These are phyloP conservation scores for Saturnispora kantuleensis DNA, from an alignment of 805 yeast genomes.

Conservation along the genomic window DNA sequence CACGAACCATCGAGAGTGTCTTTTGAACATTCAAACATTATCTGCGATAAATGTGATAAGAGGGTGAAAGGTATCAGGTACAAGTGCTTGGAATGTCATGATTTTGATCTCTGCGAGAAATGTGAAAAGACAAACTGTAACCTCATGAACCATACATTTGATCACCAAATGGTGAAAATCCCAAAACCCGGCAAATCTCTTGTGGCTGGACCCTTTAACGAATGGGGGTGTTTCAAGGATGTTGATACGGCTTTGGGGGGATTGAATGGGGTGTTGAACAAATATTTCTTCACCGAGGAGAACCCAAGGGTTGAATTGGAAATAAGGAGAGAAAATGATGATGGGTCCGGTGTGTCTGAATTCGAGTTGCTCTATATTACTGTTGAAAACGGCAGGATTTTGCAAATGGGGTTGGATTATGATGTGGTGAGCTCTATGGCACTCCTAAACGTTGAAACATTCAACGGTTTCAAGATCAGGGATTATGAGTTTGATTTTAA, in stretches of 20 bases:
- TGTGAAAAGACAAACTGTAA: constrained; percentile 26
- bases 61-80: constrained; percentile 34
- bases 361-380: neutral
- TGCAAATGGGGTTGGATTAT: constrained; percentile 1
- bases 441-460: neutral
- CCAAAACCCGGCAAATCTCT: neutral
- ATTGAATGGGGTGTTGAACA: too few species aligned
- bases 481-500: constrained; percentile 2
- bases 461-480: neutral
- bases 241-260: too few species aligned
- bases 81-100: constrained; percentile 41
- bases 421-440: neutral
- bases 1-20: neutral
- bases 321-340: neutral
- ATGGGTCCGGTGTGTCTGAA: neutral
- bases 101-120: constrained; percentile 42
- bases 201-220: too few species aligned
- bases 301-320: neutral
- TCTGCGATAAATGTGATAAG: constrained; percentile 27
- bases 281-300: neutral
- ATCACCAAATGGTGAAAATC: constrained; percentile 24
- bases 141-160: constrained; percentile 12
- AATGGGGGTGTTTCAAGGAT: neutral
- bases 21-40: constrained; percentile 15
- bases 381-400: neutral